A percentile compares a stretch with the other conserved stretches of the same genome.
phyloP scores from a whole-genome alignment of 768 basidiomycete species.

The Suillus subaureus region DNA sequence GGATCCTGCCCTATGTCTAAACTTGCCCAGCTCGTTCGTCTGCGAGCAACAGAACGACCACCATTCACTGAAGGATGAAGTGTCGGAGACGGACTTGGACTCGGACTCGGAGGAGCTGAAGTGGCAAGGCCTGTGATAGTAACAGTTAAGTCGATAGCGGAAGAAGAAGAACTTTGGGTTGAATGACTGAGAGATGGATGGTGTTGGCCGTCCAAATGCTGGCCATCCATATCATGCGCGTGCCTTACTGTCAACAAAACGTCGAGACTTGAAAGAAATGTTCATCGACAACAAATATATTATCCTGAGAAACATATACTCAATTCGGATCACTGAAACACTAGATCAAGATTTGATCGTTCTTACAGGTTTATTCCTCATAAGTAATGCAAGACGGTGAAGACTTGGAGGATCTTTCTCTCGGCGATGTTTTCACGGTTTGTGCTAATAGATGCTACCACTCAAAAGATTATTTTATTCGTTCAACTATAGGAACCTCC shows the following conservation, averaged over 20 bases:
- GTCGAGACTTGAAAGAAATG: background rate
- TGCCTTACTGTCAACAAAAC: background rate
- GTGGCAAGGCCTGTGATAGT: constrained; percentile 44
- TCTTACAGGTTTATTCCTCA: background rate
- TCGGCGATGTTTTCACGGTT: constrained; percentile 56
- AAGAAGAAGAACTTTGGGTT: constrained; percentile 49
- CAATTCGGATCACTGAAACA: background rate
- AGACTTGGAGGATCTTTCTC: constrained; percentile 29
- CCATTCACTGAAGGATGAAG: constrained; percentile 35
- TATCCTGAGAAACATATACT: background rate
- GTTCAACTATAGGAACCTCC: constrained; percentile 49
- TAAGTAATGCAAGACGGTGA: constrained; percentile 24
- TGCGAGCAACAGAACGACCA: constrained; percentile 41
- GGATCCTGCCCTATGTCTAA: constrained; percentile 50
- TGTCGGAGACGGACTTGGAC: constrained; percentile 46
- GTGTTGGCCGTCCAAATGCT: constrained; percentile 14
- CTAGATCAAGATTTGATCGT: background rate
- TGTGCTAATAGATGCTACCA: constrained; percentile 19
- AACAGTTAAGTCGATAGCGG: constrained; percentile 56
- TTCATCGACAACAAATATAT: background rate
- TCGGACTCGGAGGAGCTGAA: constrained; percentile 38
- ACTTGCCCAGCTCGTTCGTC: constrained; percentile 62
- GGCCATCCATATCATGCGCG: constrained; percentile 6
- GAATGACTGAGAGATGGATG: constrained; percentile 12
- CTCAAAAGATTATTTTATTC: background rate